Conservation (phyloP, 805 yeast species). For the Sugiyamaella smithiae region DNA sequence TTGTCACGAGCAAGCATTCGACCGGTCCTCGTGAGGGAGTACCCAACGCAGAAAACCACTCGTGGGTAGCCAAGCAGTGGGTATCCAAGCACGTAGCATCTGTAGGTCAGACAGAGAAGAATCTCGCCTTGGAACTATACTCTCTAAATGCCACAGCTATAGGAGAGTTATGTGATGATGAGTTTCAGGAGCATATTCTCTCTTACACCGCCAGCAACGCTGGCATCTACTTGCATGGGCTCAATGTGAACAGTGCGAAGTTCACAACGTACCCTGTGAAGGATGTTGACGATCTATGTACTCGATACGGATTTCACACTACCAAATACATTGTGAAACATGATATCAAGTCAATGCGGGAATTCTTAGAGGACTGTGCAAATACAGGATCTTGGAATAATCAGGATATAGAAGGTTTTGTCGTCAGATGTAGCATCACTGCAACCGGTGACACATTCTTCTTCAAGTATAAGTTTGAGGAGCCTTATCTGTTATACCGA, state of each 20-base stretch:
- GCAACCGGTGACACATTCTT: conserved; percentile 50
- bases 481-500: conserved; percentile 88
- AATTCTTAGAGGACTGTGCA: conserved; percentile 55
- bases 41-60: conserved; percentile 56
- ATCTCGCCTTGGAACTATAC: conserved; percentile 57
- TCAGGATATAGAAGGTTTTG: conserved; percentile 89
- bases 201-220: conserved; percentile 63
- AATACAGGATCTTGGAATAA: conserved; percentile 68
- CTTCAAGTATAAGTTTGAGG: conserved; percentile 92
- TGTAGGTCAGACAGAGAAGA: conserved; percentile 40
- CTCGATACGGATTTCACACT: conserved; percentile 64
- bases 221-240: conserved; percentile 88
- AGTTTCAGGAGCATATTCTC: conserved; percentile 89
- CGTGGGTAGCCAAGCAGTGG: conserved; percentile 63
- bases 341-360: conserved; percentile 42
- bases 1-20: conserved; percentile 90
- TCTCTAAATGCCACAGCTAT: conserved; percentile 70
- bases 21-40: conserved; percentile 64
- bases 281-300: conserved; percentile 58
- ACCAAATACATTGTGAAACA: conserved; percentile 47
- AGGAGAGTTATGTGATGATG: conserved; percentile 89
- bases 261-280: conserved; percentile 67
- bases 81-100: conserved; percentile 51
- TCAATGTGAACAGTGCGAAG: conserved; percentile 62
- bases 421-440: conserved; percentile 58